A percentile compares a stretch with the other conserved stretches of the same genome.
These are phyloP conservation scores for Volvox africanus DNA, from an alignment of 139 green algal species.

Conservation along the genomic window DNA sequence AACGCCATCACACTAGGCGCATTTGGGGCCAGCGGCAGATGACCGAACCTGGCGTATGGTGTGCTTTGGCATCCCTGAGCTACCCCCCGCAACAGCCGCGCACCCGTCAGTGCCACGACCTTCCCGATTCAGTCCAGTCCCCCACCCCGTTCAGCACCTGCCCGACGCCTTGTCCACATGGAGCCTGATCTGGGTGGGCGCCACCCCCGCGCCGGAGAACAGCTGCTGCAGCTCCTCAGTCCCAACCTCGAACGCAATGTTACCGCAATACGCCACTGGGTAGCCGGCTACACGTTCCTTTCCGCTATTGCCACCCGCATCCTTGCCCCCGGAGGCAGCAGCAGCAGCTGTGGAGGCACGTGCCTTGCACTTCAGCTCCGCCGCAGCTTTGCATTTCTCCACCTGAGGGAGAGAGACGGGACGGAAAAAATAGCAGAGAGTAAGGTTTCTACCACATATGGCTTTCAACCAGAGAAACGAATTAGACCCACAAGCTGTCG, in stretches of 20 bases:
- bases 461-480: too few relatives aligned
- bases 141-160: neutral
- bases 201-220: conserved; percentile 73
- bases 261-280: conserved; percentile 85
- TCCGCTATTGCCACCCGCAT: neutral
- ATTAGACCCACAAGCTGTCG: too few relatives aligned
- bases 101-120: too few relatives aligned
- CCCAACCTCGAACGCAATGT: conserved; percentile 80
- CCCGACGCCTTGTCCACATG: conserved; percentile 87
- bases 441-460: too few relatives aligned
- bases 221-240: conserved; percentile 68
- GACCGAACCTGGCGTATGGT: too few relatives aligned
- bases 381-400: conserved; percentile 63
- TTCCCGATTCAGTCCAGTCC: neutral
- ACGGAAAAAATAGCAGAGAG: too few relatives aligned
- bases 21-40: too few relatives aligned
- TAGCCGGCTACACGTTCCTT: conserved; percentile 66
- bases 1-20: too few relatives aligned
- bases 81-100: too few relatives aligned
- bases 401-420: conserved; percentile 38
- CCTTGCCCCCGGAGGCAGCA: neutral
- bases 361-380: conserved; percentile 45
- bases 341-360: neutral
- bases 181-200: conserved; percentile 72
- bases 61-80: too few relatives aligned